Evolutionary conservation across 139 green algal genomes (phyloP).

Genomic region (Haematococcus lacustris): DNA sequence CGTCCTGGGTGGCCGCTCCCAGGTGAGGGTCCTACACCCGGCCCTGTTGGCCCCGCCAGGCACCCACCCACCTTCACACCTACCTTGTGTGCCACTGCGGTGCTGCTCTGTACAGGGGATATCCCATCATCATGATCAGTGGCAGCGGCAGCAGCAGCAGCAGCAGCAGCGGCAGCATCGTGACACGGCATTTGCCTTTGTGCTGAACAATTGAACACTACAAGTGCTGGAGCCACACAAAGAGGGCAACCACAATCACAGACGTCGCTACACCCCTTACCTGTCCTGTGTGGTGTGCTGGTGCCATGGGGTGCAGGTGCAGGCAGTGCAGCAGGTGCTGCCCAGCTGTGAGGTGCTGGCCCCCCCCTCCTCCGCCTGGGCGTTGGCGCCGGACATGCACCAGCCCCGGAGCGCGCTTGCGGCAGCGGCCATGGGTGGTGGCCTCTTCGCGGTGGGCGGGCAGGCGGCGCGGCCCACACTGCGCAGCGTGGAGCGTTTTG

Average conservation of each 20-base stretch:
- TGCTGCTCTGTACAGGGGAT: too few relatives aligned
- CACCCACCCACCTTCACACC: too few relatives aligned
- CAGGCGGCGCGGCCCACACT: slow-evolving; percentile 13
- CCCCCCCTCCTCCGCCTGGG: slow-evolving; percentile 26
- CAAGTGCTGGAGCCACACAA: not conserved
- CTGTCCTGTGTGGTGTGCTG: not conserved
- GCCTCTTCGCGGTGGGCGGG: slow-evolving; percentile 56
- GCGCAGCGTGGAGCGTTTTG: slow-evolving; percentile 33
- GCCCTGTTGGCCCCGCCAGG: too few relatives aligned
- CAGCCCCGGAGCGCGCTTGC: slow-evolving; percentile 34
- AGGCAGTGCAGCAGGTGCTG: slow-evolving; percentile 11
- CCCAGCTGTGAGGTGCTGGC: slow-evolving; percentile 4
- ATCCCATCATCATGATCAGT: too few relatives aligned
- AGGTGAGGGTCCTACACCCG: too few relatives aligned
- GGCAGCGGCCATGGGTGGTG: slow-evolving; percentile 24
- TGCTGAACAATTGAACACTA: not conserved
- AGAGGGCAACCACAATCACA: not conserved
- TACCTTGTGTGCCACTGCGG: too few relatives aligned
- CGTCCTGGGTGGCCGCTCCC: slow-evolving; percentile 28
- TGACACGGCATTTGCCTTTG: too few relatives aligned
- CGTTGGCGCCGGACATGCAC: slow-evolving; percentile 23
- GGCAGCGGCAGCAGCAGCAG: too few relatives aligned
- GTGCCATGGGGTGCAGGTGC: too few relatives aligned
- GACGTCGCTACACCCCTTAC: not conserved
- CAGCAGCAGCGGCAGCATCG: too few relatives aligned